A percentile compares a stretch with the other conserved stretches of the same genome.
phyloP scores from a whole-genome alignment of 345 rosid species.

The Mallotus nudiflorus region DNA sequence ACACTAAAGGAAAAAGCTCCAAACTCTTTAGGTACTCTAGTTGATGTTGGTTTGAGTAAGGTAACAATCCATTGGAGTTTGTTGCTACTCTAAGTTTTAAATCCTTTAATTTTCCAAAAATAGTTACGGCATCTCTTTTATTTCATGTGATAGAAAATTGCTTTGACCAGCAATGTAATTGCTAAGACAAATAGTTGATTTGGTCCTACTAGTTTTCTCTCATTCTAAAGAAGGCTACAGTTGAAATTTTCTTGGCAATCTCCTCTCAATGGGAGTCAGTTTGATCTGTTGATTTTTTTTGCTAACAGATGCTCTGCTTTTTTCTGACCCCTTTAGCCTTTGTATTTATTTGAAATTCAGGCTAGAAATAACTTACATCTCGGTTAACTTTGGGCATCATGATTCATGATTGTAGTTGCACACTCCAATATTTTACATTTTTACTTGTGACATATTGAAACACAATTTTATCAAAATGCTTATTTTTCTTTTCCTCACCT shows the following conservation, averaged over 20 bases:
- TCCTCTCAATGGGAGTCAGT: neutral
- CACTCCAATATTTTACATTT: neutral
- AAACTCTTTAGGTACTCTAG: slow-evolving; percentile 51
- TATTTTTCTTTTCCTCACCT: neutral
- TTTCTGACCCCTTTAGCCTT: neutral
- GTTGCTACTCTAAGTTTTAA: neutral
- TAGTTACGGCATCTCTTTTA: neutral
- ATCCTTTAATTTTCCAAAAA: neutral
- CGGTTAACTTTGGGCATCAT: neutral
- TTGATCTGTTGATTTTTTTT: neutral
- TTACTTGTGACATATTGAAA: no score
- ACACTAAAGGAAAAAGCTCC: slow-evolving; percentile 56
- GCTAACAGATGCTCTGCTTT: neutral
- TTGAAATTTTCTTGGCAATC: neutral
- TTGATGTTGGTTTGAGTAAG: slow-evolving; percentile 91
- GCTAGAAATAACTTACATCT: neutral
- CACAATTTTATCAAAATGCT: neutral
- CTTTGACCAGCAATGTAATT: neutral
- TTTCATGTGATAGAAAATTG: neutral
- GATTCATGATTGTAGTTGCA: neutral
- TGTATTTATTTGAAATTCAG: neutral
- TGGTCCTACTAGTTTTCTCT: neutral
- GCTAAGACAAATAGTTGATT: neutral
- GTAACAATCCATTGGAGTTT: slow-evolving; percentile 24
- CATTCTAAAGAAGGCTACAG: neutral